Evolutionary conservation across 2,329 filamentous ascomycete species (phyloP).

Genomic region (Colletotrichum coccodes): DNA sequence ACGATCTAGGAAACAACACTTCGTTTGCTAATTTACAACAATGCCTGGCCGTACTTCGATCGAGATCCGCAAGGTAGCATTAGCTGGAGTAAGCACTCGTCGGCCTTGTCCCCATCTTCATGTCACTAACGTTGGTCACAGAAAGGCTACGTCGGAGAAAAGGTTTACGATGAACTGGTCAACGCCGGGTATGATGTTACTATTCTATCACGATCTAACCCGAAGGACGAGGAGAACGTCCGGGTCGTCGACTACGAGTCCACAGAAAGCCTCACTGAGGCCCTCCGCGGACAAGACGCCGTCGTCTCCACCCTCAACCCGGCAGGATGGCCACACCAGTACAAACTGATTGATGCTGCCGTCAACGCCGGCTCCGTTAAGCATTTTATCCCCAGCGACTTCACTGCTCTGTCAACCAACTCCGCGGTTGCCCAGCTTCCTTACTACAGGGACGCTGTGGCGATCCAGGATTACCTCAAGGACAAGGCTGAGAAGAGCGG

Average conservation of each 20-base stretch:
- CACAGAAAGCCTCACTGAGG: conserved; percentile 57
- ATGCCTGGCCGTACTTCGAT: conserved; percentile 2
- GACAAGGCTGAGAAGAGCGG: conserved; percentile 22
- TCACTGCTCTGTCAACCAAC: conserved; percentile 40
- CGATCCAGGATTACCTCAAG: conserved; percentile 23
- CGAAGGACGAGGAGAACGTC: conserved; percentile 41
- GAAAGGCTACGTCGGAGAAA: conserved; percentile 17
- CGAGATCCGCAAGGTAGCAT: conserved; percentile 1
- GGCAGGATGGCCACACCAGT: conserved; percentile 52
- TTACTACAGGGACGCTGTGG: conserved; percentile 32
- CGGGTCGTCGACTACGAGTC: conserved; percentile 46
- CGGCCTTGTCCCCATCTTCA: background rate
- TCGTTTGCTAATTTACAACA: background rate
- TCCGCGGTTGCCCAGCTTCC: conserved; percentile 27
- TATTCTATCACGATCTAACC: conserved; percentile 51
- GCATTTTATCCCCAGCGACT: conserved; percentile 65
- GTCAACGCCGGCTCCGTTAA: conserved; percentile 59
- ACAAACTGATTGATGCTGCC: conserved; percentile 62
- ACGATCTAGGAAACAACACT: too few species aligned
- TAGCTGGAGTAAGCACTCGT: background rate
- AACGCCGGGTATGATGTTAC: conserved; percentile 44
- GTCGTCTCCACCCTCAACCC: conserved; percentile 59
- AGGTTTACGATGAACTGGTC: conserved; percentile 6
- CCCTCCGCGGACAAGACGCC: conserved; percentile 66
- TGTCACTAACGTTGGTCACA: background rate